A percentile compares a stretch with the other conserved stretches of the same genome.
Conservation (phyloP, 176 grass and related monocot species). For the Puccinellia tenuiflora region DNA sequence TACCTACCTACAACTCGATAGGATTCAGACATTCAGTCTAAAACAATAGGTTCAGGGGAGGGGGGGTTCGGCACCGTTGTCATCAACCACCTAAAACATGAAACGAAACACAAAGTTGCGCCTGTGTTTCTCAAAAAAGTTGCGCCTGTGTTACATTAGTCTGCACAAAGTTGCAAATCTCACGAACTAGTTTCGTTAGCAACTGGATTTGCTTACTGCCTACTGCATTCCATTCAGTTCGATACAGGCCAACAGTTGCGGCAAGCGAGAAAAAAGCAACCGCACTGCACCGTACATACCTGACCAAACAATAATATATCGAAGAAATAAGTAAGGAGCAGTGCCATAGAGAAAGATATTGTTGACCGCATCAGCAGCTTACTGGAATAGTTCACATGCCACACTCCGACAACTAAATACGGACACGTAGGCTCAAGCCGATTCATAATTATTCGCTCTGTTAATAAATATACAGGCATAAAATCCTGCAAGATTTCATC, state of each 20-base stretch:
- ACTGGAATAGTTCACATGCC: background rate
- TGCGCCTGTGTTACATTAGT: background rate
- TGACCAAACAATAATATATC: background rate
- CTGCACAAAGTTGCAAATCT: background rate
- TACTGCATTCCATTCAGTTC: background rate
- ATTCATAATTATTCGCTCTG: background rate
- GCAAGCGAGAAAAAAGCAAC: background rate
- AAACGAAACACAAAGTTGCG: background rate
- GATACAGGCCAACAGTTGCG: background rate
- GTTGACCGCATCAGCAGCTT: background rate
- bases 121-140: too few relatives aligned
- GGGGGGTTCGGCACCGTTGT: background rate
- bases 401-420: background rate
- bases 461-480: background rate
- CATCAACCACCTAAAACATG: background rate
- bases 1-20: background rate
- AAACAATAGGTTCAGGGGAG: background rate
- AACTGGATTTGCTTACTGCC: background rate
- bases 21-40: background rate
- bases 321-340: background rate
- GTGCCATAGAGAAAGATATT: background rate
- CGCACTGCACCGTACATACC: background rate
- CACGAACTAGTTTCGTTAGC: background rate
- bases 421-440: background rate
- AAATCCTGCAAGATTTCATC: conserved; percentile 11